These are phyloP conservation scores for Xylaria acuta DNA, from an alignment of 495 filamentous ascomycete genomes.

Conservation along the genomic window DNA sequence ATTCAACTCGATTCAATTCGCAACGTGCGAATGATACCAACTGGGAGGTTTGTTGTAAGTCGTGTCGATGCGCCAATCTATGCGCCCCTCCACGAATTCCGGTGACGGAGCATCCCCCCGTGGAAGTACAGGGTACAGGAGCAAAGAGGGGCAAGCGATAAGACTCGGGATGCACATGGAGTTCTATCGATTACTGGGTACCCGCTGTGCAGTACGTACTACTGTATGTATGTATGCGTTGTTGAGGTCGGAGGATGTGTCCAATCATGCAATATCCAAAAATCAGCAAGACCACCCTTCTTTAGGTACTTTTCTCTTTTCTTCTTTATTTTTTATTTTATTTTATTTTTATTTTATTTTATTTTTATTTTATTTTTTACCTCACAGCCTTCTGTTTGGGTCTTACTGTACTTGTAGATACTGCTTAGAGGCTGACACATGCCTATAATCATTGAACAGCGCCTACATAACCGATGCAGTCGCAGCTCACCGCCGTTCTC, in stretches of 20 bases:
- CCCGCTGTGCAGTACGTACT: too few species aligned
- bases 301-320: background rate
- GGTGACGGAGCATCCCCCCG: constrained; percentile 4
- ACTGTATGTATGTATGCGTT: too few species aligned
- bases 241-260: too few species aligned
- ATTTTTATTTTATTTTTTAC: too few species aligned
- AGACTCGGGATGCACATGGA: too few species aligned
- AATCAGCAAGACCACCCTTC: background rate
- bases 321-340: background rate
- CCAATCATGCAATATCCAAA: background rate
- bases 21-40: background rate
- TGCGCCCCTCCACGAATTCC: background rate
- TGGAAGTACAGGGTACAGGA: background rate
- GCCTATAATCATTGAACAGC: background rate
- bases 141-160: constrained; percentile 1
- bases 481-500: constrained; percentile 21
- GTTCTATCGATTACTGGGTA: too few species aligned
- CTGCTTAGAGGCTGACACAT: background rate
- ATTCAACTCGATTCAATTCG: background rate
- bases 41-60: background rate
- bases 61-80: background rate
- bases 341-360: too few species aligned
- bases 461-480: background rate
- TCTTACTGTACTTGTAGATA: too few species aligned
- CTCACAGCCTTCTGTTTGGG: too few species aligned